Base-by-base conservation (phyloP, 208 protist species). In the Leishmania tarentolae region DNA sequence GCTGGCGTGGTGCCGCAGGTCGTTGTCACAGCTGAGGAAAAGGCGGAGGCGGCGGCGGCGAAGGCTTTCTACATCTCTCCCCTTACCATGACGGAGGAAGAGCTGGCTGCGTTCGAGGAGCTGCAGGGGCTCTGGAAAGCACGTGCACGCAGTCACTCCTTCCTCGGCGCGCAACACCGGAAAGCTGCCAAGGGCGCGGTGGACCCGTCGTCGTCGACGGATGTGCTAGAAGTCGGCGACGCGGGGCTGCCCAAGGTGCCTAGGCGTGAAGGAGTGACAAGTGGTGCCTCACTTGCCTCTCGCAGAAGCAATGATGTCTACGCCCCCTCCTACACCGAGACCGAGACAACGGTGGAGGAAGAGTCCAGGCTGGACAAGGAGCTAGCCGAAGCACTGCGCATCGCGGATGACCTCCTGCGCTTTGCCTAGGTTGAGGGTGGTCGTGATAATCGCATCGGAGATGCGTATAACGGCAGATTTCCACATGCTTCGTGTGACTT, bases 91-190 rank as follows among this genome's bases (percentile, higher is more conserved):
- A 80, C 90, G 1, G 80, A 86, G 24, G 92, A 93, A 65, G 95
- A 98, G 81, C 82, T 88, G 21, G 86, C 83, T 1, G 95, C 95
- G 40, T 89, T 96, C 53, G 94, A 97, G 85, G 94, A 95, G 78
- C 82, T 97, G 75, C 90, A 97, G 86, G 78, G 73, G 53, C 70
- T 96, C 81, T 97, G 94, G 93, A 87, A 88, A 75, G 91, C 86
- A 69, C 85, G 87, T 8, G 84, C 92, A 35, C 83, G 79, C 35
- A 94, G 93, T 70, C 92, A 87, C 74, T 94, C 89, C 68, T 85
- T 82, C 42, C 85, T 87, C 47, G 94, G 91, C 15, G 83, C 90
- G 1, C 83, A 87, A 78, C 89, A 95, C 75, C 87, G 92, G 19
- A 81, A 79, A 19, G 79, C 73, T 0, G 78, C 70, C 73, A 65